These are phyloP conservation scores for Penicillium brasilianum DNA, from an alignment of 2,329 filamentous ascomycete genomes.

Conservation along the genomic window DNA sequence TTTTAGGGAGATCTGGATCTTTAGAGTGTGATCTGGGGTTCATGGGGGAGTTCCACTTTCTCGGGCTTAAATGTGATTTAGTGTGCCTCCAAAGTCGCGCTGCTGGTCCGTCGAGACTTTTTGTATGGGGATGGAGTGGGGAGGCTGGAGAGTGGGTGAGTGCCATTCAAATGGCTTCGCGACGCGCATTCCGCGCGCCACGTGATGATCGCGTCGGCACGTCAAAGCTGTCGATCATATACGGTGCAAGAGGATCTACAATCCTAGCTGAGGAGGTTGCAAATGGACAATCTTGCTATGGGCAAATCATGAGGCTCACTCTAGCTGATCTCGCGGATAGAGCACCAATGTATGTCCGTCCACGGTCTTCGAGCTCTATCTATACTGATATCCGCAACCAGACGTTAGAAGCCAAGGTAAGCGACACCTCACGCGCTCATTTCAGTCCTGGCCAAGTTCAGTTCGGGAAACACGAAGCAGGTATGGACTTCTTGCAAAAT, in stretches of 20 bases:
- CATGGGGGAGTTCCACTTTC: slow-evolving; percentile 5
- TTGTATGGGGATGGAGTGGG: slow-evolving; percentile 10
- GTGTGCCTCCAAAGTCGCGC: background rate
- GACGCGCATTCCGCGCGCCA: slow-evolving; percentile 23
- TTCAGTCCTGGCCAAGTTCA: too few relatives aligned
- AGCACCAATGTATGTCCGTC: background rate
- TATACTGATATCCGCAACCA: too few relatives aligned
- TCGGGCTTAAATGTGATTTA: background rate
- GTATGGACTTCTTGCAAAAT: too few relatives aligned
- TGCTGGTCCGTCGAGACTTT: slow-evolving; percentile 12
- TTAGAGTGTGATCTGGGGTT: background rate
- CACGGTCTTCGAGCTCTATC: background rate
- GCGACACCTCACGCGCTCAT: too few relatives aligned
- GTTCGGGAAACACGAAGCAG: too few relatives aligned
- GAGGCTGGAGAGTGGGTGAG: slow-evolving; percentile 19
- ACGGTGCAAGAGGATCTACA: background rate
- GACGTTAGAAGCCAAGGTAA: too few relatives aligned
- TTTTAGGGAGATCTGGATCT: background rate
- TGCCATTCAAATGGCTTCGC: slow-evolving; percentile 10
- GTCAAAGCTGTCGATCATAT: slow-evolving; percentile 5
- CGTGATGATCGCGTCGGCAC: slow-evolving; percentile 21
- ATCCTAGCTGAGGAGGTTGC: background rate
- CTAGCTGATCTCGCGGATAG: background rate
- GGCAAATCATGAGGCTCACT: background rate
- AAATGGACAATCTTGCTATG: background rate